Conservation (phyloP, 106 monocot genomes). For the Phalaenopsis equestris region DNA sequence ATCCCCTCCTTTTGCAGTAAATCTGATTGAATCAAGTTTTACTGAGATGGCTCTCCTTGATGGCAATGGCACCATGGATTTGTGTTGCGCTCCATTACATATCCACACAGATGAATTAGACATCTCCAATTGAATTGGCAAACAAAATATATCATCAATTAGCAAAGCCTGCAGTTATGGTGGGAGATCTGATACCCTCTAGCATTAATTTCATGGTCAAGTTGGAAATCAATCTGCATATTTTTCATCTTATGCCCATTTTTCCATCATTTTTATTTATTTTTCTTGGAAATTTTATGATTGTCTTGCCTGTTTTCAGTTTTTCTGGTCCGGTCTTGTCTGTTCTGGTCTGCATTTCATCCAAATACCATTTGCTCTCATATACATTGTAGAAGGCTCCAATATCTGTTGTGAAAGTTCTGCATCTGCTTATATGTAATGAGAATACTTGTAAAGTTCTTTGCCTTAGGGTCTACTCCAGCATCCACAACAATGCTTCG, state of each 20-base stretch:
- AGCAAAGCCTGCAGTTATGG: not conserved
- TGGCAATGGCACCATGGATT: not conserved
- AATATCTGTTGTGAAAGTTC: not conserved
- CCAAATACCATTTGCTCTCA: not conserved
- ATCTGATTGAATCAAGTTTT: not conserved
- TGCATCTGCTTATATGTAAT: slow-evolving; percentile 5
- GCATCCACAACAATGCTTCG: slow-evolving; percentile 3
- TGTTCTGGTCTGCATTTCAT: slow-evolving; percentile 1
- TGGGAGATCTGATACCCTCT: slow-evolving; percentile 2
- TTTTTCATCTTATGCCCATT: not conserved
- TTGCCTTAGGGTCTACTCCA: not conserved
- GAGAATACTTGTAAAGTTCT: slow-evolving; percentile 9
- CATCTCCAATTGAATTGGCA: not conserved
- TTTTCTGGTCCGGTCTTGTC: not conserved
- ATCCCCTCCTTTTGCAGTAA: not conserved
- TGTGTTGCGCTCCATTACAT: not conserved
- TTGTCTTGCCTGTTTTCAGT: slow-evolving; percentile 1
- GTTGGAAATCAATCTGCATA: not conserved
- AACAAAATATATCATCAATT: not conserved
- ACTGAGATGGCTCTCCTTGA: not conserved
- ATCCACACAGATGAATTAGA: not conserved
- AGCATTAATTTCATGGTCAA: not conserved
- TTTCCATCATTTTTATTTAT: slow-evolving; percentile 5
- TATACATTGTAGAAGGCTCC: slow-evolving; percentile 3
- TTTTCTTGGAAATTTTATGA: slow-evolving; percentile 6